These are phyloP conservation scores for Trichophyton equinum DNA, from an alignment of 2,329 filamentous ascomycete genomes.

Conservation along the genomic window DNA sequence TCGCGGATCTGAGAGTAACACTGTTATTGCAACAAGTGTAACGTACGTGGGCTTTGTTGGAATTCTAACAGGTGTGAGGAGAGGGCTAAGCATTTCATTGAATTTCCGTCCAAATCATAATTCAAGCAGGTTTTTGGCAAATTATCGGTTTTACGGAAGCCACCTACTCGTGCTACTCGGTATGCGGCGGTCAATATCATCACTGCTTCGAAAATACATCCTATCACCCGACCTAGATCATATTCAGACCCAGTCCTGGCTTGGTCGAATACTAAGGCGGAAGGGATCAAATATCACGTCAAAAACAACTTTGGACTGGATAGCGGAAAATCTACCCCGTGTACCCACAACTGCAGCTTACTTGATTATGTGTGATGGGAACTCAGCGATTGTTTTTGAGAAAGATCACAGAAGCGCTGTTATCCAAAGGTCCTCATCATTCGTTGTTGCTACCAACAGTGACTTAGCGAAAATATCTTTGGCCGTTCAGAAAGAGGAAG, in stretches of 20 bases:
- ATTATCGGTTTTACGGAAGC: constrained; percentile 13
- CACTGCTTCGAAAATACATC: constrained; percentile 36
- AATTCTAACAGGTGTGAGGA: constrained; percentile 37
- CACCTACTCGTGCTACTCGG: constrained; percentile 44
- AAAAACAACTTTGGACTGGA: constrained; percentile 14
- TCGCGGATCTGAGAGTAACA: constrained; percentile 19
- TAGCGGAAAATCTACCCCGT: constrained; percentile 25
- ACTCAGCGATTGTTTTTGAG: constrained; percentile 39
- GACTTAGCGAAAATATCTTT: constrained; percentile 26
- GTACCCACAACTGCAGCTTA: constrained; percentile 44
- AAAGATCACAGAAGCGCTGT: constrained; percentile 42
- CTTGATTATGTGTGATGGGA: constrained; percentile 42
- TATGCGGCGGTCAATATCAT: constrained; percentile 41
- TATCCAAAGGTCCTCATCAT: constrained; percentile 35
- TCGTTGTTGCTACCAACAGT: constrained; percentile 47
- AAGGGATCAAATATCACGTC: neutral
- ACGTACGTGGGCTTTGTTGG: constrained; percentile 42
- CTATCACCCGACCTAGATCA: constrained; percentile 19
- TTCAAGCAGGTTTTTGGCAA: constrained; percentile 11
- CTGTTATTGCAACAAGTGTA: constrained; percentile 35
- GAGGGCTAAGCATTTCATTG: constrained; percentile 37
- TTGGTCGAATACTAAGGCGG: neutral
- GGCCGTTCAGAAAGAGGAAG: neutral
- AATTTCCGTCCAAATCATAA: constrained; percentile 34
- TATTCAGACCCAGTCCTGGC: neutral